Base-by-base conservation (phyloP, 768 basidiomycete species). In the Suillus brevipes region DNA sequence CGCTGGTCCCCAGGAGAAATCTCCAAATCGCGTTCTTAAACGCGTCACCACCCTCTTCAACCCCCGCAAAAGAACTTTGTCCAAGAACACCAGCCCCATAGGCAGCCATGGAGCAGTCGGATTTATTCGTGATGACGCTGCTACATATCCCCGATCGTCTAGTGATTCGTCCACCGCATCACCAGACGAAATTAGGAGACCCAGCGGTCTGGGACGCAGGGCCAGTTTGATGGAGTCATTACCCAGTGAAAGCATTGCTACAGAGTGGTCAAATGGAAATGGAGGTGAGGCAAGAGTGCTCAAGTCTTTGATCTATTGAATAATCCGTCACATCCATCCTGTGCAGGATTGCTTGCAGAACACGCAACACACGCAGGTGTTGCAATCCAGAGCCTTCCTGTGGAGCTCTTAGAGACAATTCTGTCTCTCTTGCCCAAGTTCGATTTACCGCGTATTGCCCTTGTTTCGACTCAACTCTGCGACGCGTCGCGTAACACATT, bases 131-230 rank as follows among this genome's bases (percentile, higher is more conserved):
- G 23, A 76, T 0, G 57, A 58, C 9, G 65, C 69, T 4, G 53
- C 67, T 45, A 16, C 60, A 14, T 67, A 75, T 42, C 64, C 76
- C 1, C 66, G 74, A 36, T 23, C 66, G n/a, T 76, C 75, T 16
- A 71, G 65, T 61, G 65, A 65, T 47, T 69, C 71, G 2, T 68
- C 67, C 6, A 60, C 69, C 9, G 59, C 61, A 13, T 69, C 73
- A 34, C 77, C 76, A 20, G 73, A 76, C 2, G 75, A 76, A 64
- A 76, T 76, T 43, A 73, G 75, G 40, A 72, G 74, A 16, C 75
- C 75, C 12, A 76, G 75, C 23, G 75, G 75, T 37, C 45, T 76
- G 20, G 75, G 75, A 37, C 67, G 76, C 56, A 72, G 76, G 3
- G 75, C 75, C 3, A 76, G 74, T 49, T 58, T 71, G 20, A 45